Evolutionary conservation across 163 green algal species (phyloP), one percentile per base, ranked within the genome.

Genomic region (Coccomyxa subellipsoidea): DNA sequence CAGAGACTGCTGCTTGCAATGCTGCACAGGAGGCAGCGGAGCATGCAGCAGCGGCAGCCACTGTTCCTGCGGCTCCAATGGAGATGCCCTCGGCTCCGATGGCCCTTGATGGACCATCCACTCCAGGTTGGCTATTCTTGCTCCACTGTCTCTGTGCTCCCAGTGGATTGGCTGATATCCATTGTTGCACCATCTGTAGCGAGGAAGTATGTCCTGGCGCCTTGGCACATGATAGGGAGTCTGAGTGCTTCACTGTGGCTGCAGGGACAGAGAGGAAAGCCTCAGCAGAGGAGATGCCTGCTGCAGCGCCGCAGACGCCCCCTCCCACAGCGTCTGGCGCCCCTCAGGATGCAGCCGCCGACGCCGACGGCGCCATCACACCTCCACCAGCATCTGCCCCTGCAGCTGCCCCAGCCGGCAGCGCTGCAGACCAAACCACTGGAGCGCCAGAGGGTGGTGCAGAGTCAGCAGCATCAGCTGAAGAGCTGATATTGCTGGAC

Each of bases 11-110:
- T 59, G 81, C 36, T 31, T 73, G 54, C 75, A 71, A 84, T 81
- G 76, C 25, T 36, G 80, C 76, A 31, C 69, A 76, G 75, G 86
- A 84, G 71, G 85, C 77, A 82, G 78, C 79, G 38, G 85, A 34
- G 75, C 27, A 53, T 9, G 38, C 81, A 38, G 83, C 77, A 85
- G 80, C 77, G 73, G 82, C 70, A 72, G 79, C 53, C n/a, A n/a
- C n/a, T n/a, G n/a, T n/a, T n/a, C n/a, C n/a, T 10, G 73, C 77
- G 78, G 38, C 54, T 54, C 39, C 54, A 78, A 70, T 39, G 31
- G 79, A 39, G 18, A 38, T 66, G 37, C 72, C 66, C 2, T 25
- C 66, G 10, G 66, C 66, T 73, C 66, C 66, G 15, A 59, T 59
- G 47, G 47, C 47, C 23, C 23, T 59, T 12, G 47, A 59, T 18